A percentile compares a stretch with the other conserved stretches of the same genome.
Evolutionary conservation across 73 alveolate genomes (phyloP).

Genomic region (Paramecium tetraurelia): DNA sequence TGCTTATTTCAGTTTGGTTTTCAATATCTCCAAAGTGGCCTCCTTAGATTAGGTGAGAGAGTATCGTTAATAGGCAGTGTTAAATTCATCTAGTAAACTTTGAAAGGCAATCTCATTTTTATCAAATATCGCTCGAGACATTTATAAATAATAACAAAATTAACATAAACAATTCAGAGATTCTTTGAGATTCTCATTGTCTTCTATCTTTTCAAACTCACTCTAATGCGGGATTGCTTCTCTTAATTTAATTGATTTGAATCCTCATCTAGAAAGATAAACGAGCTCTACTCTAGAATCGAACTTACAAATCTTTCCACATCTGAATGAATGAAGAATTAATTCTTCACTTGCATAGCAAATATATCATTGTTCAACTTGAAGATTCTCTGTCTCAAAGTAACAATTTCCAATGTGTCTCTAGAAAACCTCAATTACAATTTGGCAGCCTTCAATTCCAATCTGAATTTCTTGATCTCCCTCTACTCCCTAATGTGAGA

Average conservation of each 20-base stretch:
- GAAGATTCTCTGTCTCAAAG: background rate
- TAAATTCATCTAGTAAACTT: background rate
- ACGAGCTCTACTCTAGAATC: background rate
- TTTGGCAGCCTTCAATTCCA: background rate
- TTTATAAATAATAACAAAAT: background rate
- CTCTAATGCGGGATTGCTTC: background rate
- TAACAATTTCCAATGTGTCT: background rate
- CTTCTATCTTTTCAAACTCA: background rate
- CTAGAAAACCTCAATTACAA: background rate
- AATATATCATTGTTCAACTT: background rate
- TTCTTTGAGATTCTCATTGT: background rate
- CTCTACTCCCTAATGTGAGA: background rate
- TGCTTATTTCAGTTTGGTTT: background rate
- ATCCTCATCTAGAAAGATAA: background rate
- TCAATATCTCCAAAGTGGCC: background rate
- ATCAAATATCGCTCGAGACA: background rate
- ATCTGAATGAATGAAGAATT: background rate
- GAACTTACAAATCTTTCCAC: background rate
- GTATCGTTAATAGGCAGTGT: background rate
- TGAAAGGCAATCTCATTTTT: background rate
- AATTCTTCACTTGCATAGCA: background rate
- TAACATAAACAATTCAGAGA: background rate
- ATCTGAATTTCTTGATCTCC: background rate
- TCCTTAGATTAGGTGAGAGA: background rate
- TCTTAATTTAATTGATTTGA: background rate